Evolutionary conservation across 106 monocot genomes (phyloP), one percentile per base, ranked within the genome.

Genomic region (Acorus calamus): DNA sequence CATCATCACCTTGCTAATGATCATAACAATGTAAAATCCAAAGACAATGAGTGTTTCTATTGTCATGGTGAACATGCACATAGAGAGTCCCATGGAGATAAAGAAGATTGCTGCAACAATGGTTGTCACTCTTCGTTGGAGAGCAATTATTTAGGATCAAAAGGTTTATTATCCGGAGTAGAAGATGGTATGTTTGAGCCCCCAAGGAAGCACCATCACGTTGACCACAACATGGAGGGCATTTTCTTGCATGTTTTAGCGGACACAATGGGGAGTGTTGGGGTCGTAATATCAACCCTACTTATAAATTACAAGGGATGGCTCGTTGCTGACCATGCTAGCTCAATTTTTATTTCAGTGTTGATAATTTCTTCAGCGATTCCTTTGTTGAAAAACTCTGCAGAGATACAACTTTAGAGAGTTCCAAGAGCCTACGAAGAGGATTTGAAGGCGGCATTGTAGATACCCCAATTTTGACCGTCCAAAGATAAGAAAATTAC

Each of bases 211-310:
- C 80, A 79, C 50, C 79, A 53, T 66, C 86, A 84, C 44, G 76
- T 90, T 72, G 94, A 96, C 69, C 94, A 96, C 53, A 96, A 28
- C 70, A 96, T 96, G 94, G 79, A 90, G 68, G 94, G 94, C 8
- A 90, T 96, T 48, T 96, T 96, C 76, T 83, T 96, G 70, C 94
- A 96, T 80, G 94, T 96, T 52, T 61, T 96, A 55, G 94, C 94
- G 47, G 94, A 96, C 68, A 96, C 94, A 53, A 61, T 96, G 94
- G 94, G 94, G 49, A 96, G 94, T 63, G 74, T 96, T 60, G 94
- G 94, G 3, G 94, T 96, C 44, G 84, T 96, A 7, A 70, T 96
- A 47, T 96, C 94, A 49, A 96, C 94, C 11, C 80, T 96, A 60
- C 82, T 96, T 49, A 87, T 96, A 7, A 90, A 96, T 49, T 90